Percentiles rank a stretch among this genome's conserved stretches.
phyloP scores from a whole-genome alignment of 257 asterid species.

The Capsicum chinense region DNA sequence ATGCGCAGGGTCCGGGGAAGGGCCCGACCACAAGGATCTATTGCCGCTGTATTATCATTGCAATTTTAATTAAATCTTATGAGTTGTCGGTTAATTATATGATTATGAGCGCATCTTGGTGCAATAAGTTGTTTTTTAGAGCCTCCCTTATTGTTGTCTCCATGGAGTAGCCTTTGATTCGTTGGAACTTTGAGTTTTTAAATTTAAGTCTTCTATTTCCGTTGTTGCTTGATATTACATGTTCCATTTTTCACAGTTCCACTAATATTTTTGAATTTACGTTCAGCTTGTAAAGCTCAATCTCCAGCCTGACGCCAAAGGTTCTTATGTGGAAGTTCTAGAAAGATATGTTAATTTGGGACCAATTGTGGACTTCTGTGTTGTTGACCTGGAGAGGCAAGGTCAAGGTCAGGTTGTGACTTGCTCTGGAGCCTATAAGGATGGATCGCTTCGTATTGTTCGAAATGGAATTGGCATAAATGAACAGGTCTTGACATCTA shows the following conservation, averaged over 20 bases:
- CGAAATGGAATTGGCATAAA: conserved; percentile 94
- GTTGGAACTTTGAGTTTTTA: neutral
- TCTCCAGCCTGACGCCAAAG: conserved; percentile 83
- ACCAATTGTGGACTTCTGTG: conserved; percentile 92
- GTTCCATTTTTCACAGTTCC: conserved; percentile 17
- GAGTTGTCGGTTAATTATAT: neutral
- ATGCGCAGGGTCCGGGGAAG: no score
- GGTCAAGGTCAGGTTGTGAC: conserved; percentile 99
- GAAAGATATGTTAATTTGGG: conserved; percentile 93
- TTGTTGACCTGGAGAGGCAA: conserved; percentile 94
- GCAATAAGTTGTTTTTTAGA: neutral
- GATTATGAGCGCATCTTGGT: conserved; percentile 12
- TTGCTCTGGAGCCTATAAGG: conserved; percentile 96
- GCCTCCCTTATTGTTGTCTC: neutral
- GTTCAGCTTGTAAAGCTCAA: conserved; percentile 81
- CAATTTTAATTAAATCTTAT: neutral
- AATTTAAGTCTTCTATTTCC: conserved; percentile 3
- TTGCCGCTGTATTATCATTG: neutral
- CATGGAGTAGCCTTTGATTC: conserved; percentile 1
- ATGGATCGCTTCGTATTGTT: conserved; percentile 89
- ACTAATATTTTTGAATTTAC: conserved; percentile 24
- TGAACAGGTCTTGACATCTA: conserved; percentile 64
- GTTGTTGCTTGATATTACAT: neutral
- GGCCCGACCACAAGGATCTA: no score
- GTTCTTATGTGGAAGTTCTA: conserved; percentile 87